Conservation (phyloP, 192 early-diverging fungal genomes). For the Dimargaris xerosporica region DNA sequence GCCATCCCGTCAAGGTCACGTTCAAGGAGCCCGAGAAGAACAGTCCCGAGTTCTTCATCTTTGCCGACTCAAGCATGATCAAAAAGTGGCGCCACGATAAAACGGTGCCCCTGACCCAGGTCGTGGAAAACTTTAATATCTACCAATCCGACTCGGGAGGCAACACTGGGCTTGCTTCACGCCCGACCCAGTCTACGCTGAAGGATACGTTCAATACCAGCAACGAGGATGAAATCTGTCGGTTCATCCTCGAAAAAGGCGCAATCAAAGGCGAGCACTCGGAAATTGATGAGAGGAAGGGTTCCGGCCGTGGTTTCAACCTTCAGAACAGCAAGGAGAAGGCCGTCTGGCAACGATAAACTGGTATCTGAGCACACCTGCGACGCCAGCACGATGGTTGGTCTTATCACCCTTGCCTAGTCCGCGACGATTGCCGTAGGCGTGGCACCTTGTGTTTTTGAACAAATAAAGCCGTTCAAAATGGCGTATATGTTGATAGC, state of each 20-base stretch:
- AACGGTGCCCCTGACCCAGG: slow-evolving; percentile 20
- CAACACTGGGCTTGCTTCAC: slow-evolving; percentile 15
- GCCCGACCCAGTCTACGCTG: slow-evolving; percentile 19
- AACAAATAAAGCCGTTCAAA: too few species aligned
- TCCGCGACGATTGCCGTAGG: too few species aligned
- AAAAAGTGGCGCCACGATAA: slow-evolving; percentile 20
- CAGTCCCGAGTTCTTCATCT: slow-evolving; percentile 18
- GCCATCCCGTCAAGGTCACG: slow-evolving; percentile 12
- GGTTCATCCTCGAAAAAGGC: slow-evolving; percentile 19
- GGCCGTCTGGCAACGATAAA: too few species aligned
- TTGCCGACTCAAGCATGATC: slow-evolving; percentile 15
- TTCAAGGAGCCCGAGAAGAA: slow-evolving; percentile 16
- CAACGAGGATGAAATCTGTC: slow-evolving; percentile 17
- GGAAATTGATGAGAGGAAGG: neutral
- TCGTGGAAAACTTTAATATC: slow-evolving; percentile 21
- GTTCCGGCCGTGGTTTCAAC: too few species aligned
- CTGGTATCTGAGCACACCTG: too few species aligned
- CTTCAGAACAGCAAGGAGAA: too few species aligned
- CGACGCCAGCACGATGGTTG: too few species aligned
- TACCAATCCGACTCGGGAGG: slow-evolving; percentile 16
- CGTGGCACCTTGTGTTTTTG: too few species aligned
- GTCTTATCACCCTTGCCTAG: too few species aligned
- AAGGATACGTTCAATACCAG: slow-evolving; percentile 17
- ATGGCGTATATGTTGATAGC: too few species aligned
- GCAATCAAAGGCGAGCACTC: slow-evolving; percentile 13